Percentiles rank a stretch among this genome's conserved stretches.
phyloP scores from a whole-genome alignment of 140 eudicot species.

The Oenanthe javanica region DNA sequence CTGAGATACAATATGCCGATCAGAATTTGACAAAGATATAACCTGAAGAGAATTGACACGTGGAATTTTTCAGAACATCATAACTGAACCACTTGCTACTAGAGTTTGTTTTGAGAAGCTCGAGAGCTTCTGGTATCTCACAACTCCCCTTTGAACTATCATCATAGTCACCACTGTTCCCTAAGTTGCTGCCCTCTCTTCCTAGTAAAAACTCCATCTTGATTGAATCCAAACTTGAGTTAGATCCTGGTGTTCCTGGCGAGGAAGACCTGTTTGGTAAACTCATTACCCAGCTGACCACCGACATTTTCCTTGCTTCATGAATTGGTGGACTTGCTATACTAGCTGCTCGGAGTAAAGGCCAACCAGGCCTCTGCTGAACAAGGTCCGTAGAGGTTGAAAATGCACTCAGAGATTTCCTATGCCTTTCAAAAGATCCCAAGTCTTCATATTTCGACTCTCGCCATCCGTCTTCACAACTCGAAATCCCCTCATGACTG shows the following conservation, averaged over 20 bases:
- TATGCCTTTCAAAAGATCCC: slow-evolving; percentile 27
- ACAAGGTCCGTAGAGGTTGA: slow-evolving; percentile 54
- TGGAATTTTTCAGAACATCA: slow-evolving; percentile 54
- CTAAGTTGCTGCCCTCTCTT: slow-evolving; percentile 23
- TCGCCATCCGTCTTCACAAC: slow-evolving; percentile 15
- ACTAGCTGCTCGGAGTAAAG: slow-evolving; percentile 60
- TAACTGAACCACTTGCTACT: slow-evolving; percentile 56
- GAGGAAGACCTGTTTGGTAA: slow-evolving; percentile 63
- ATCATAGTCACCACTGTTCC: slow-evolving; percentile 23
- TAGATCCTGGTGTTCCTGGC: slow-evolving; percentile 49
- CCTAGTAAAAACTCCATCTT: slow-evolving; percentile 33
- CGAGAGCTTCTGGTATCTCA: slow-evolving; percentile 51
- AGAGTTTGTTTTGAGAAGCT: slow-evolving; percentile 45
- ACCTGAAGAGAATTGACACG: slow-evolving; percentile 81
- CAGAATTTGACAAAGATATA: neutral
- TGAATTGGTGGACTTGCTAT: slow-evolving; percentile 36
- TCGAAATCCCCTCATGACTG: slow-evolving; percentile 34
- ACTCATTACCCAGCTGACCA: slow-evolving; percentile 91
- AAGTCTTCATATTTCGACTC: slow-evolving; percentile 15
- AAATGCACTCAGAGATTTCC: slow-evolving; percentile 44
- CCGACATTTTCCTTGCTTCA: slow-evolving; percentile 89
- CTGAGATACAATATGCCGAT: neutral
- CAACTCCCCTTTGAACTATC: slow-evolving; percentile 23
- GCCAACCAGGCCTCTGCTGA: slow-evolving; percentile 96
- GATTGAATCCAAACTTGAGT: slow-evolving; percentile 31